Conservation (phyloP, 2,329 filamentous ascomycete species). For the Periconia digitata region DNA sequence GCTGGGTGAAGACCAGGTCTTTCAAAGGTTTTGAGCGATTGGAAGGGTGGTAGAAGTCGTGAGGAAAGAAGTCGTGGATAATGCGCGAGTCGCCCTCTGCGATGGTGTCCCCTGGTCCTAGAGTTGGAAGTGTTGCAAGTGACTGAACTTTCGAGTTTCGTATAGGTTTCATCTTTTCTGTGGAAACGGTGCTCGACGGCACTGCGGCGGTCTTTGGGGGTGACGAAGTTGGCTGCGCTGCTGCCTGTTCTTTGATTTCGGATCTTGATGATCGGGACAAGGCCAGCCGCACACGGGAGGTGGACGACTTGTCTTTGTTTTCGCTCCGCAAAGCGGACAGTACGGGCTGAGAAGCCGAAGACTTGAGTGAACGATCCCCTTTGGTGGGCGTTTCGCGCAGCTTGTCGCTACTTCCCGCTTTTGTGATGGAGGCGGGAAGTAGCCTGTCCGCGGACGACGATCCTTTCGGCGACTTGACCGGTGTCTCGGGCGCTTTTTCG, state of each 20-base stretch:
- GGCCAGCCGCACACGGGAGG: conserved; percentile 30
- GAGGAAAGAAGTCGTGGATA: conserved; percentile 68
- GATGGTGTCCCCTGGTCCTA: conserved; percentile 58
- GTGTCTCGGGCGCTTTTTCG: conserved; percentile 10
- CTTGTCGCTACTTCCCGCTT: conserved; percentile 32
- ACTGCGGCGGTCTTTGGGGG: conserved; percentile 3
- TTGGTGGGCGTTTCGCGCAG: conserved; percentile 24
- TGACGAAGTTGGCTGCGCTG: conserved; percentile 7
- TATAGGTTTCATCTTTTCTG: conserved; percentile 7
- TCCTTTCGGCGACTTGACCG: conserved; percentile 9
- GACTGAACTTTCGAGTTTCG: conserved; percentile 39
- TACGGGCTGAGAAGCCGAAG: conserved; percentile 27
- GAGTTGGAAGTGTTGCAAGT: conserved; percentile 40
- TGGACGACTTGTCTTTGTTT: conserved; percentile 22
- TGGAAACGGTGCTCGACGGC: not conserved
- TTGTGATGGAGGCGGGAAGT: conserved; percentile 16
- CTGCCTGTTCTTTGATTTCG: conserved; percentile 20
- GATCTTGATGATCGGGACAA: conserved; percentile 27
- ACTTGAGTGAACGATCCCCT: conserved; percentile 29
- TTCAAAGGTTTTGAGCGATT: conserved; percentile 47
- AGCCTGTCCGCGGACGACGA: conserved; percentile 2
- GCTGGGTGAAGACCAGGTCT: conserved; percentile 65
- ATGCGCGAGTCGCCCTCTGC: conserved; percentile 82
- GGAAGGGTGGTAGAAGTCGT: conserved; percentile 23
- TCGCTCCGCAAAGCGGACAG: conserved; percentile 21